phyloP scores from a whole-genome alignment of 139 green algal species.

The Chlorella vulgaris region DNA sequence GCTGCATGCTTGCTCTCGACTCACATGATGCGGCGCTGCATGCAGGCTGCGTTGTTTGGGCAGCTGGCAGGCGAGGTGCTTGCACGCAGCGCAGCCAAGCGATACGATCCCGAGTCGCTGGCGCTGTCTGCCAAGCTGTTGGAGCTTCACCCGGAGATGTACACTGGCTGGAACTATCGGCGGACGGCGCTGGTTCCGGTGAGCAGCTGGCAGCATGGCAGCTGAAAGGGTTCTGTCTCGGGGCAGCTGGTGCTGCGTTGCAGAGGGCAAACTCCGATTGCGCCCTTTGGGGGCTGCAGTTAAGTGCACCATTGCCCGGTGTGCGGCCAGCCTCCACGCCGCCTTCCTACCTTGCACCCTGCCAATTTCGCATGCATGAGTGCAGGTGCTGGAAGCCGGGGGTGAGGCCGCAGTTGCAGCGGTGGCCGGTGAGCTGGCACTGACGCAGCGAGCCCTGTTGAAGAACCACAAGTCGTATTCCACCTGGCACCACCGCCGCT shows the following conservation, averaged over 20 bases:
- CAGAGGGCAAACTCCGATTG: too few relatives aligned
- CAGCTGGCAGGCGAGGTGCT: slow-evolving; percentile 65
- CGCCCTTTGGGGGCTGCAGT: too few relatives aligned
- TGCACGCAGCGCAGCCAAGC: neutral
- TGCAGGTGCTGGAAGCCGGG: slow-evolving; percentile 38
- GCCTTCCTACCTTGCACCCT: neutral
- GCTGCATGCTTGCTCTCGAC: neutral
- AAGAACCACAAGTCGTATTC: slow-evolving; percentile 95
- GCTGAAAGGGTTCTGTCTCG: too few relatives aligned
- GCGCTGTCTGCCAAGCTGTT: slow-evolving; percentile 60
- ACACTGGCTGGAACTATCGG: slow-evolving; percentile 93
- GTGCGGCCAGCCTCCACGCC: neutral
- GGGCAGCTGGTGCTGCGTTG: neutral
- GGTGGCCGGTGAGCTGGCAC: slow-evolving; percentile 59
- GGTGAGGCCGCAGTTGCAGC: slow-evolving; percentile 51
- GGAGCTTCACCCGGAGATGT: slow-evolving; percentile 88
- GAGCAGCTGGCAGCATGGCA: too few relatives aligned
- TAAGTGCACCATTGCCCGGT: too few relatives aligned
- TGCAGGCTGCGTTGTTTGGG: slow-evolving; percentile 54
- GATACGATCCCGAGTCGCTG: slow-evolving; percentile 45
- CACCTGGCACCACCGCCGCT: slow-evolving; percentile 94
- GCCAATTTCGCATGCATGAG: neutral
- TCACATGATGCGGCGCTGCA: neutral
- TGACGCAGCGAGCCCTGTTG: slow-evolving; percentile 65
- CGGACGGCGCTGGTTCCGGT: slow-evolving; percentile 64